Evolutionary conservation across 2,329 filamentous ascomycete genomes (phyloP).

Genomic region (Pestalotiopsis sp.): DNA sequence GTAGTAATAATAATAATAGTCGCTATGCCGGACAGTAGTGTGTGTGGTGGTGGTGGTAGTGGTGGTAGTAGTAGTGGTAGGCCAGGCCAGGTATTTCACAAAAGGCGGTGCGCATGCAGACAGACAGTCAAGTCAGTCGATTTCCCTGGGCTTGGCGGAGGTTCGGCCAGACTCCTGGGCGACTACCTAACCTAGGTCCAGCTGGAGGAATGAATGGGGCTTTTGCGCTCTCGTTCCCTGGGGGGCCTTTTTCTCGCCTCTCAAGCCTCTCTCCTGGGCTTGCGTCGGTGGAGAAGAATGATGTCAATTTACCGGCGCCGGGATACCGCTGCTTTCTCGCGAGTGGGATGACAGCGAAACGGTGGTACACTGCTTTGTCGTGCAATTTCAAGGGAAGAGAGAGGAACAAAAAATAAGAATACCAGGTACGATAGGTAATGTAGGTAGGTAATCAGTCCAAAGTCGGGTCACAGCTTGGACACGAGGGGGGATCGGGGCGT

Average conservation of each 20-base stretch:
- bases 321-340: conserved; percentile 10
- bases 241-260: neutral
- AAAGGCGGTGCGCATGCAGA: neutral
- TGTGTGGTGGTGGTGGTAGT: neutral
- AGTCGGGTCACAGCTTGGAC: neutral
- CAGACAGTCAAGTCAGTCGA: neutral
- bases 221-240: neutral
- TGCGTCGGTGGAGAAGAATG: conserved; percentile 11
- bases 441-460: no score
- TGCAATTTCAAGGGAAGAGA: neutral
- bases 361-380: conserved; percentile 5
- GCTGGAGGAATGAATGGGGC: neutral
- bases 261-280: neutral
- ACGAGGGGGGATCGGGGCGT: neutral
- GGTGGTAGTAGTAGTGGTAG: neutral
- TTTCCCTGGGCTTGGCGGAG: neutral
- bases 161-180: neutral
- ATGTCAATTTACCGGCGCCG: conserved; percentile 13
- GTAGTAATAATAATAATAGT: neutral
- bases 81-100: neutral
- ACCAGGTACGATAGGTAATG: neutral
- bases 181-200: neutral
- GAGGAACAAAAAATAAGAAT: no score
- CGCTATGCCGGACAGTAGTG: neutral
- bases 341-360: neutral